phyloP scores from a whole-genome alignment of 345 rosid genomes.

The Gossypium thurberi region DNA sequence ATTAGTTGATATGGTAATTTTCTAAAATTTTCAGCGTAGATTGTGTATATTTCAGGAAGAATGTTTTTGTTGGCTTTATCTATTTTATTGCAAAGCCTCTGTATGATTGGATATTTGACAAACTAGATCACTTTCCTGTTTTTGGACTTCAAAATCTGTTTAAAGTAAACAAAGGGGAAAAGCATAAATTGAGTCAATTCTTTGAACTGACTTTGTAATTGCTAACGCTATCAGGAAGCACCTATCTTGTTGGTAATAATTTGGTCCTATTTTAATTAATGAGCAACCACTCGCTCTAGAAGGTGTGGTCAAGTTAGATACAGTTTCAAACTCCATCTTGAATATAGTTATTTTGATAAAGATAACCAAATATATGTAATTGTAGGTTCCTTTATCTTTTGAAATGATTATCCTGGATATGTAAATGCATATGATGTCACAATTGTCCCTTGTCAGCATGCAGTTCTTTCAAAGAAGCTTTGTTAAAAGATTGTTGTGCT shows the following conservation, averaged over 20 bases:
- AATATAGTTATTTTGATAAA: not conserved
- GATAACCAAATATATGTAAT: not conserved
- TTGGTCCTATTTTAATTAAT: not conserved
- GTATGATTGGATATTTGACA: not conserved
- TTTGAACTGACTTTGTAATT: not conserved
- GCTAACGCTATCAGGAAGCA: not conserved
- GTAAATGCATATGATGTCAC: not conserved
- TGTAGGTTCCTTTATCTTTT: not conserved
- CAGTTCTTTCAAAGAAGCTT: not conserved
- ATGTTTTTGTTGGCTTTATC: not conserved
- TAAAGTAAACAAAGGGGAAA: not conserved
- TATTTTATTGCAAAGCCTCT: not conserved
- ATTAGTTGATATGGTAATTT: slow-evolving; percentile 27
- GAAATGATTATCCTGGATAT: not conserved
- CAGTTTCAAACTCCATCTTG: not conserved
- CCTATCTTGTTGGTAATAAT: not conserved
- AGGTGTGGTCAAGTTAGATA: not conserved
- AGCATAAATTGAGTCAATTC: not conserved
- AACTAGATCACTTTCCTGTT: not conserved
- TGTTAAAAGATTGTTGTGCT: not conserved
- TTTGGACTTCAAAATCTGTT: not conserved
- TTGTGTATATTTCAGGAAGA: not conserved
- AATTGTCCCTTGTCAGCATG: not conserved
- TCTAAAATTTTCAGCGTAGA: not conserved
- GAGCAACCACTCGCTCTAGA: not conserved